A percentile compares a stretch with the other conserved stretches of the same genome.
These are phyloP conservation scores for Cytospora mali DNA, from an alignment of 2,329 filamentous ascomycete species.

Conservation along the genomic window DNA sequence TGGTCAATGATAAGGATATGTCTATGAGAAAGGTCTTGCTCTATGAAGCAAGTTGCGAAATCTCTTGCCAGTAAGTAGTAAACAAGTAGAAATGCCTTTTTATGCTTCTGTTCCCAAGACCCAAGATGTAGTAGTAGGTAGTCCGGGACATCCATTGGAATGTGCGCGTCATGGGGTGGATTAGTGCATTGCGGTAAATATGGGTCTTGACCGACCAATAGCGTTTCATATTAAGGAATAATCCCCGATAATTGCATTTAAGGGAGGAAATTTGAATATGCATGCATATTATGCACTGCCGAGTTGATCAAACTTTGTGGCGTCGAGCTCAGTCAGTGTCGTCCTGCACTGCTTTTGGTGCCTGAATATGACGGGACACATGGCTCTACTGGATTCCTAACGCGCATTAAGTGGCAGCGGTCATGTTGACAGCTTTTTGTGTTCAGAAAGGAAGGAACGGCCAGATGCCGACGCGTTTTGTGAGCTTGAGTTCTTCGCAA, in stretches of 20 bases:
- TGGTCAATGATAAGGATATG: not conserved
- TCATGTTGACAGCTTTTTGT: slow-evolving; percentile 18
- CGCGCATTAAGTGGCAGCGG: slow-evolving; percentile 14
- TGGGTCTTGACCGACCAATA: not conserved
- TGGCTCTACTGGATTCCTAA: not conserved
- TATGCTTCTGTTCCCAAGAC: not conserved
- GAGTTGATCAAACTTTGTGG: not conserved
- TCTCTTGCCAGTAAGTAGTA: no score
- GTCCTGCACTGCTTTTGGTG: not conserved
- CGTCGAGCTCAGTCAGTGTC: not conserved
- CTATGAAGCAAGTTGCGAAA: not conserved
- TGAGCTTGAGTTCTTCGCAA: not conserved
- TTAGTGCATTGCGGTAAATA: not conserved
- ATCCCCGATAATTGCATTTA: slow-evolving; percentile 15
- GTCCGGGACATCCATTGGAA: not conserved
- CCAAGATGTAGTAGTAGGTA: no score
- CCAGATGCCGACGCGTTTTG: slow-evolving; percentile 20
- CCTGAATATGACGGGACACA: not conserved
- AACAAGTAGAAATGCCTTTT: no score
- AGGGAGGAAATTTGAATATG: not conserved
- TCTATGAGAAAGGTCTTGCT: not conserved
- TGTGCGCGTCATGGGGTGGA: slow-evolving; percentile 28
- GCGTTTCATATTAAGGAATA: not conserved
- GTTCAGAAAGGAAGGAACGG: slow-evolving; percentile 14
- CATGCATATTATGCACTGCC: not conserved